phyloP scores from a whole-genome alignment of 306 rosid genomes.

The Luffa aegyptiaca region DNA sequence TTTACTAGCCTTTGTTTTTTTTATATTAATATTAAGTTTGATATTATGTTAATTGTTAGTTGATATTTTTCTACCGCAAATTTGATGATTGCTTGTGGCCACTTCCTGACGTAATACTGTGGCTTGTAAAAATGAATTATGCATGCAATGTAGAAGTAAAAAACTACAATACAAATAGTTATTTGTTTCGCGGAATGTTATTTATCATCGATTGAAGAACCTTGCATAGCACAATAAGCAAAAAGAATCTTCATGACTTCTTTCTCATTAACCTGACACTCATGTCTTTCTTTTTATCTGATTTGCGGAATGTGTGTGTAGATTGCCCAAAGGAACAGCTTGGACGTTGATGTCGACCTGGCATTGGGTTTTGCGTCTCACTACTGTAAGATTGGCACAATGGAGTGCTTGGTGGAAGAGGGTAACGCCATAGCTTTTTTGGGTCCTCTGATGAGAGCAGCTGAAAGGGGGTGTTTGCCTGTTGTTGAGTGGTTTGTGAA shows the following conservation, averaged over 20 bases:
- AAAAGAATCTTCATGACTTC: neutral
- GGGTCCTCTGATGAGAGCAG: slow-evolving; percentile 93
- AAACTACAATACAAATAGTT: neutral
- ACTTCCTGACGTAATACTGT: neutral
- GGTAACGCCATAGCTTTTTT: slow-evolving; percentile 80
- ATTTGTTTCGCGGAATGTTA: too few species aligned
- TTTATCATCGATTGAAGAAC: neutral
- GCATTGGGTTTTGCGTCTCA: slow-evolving; percentile 92
- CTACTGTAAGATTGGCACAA: slow-evolving; percentile 75
- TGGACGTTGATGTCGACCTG: slow-evolving; percentile 85
- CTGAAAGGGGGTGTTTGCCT: slow-evolving; percentile 79
- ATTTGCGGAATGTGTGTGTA: slow-evolving; percentile 26
- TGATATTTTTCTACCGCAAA: neutral
- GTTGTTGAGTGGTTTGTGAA: slow-evolving; percentile 88
- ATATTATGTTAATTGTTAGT: neutral
- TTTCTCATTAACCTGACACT: neutral
- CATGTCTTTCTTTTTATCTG: slow-evolving; percentile 4
- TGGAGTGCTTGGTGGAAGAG: slow-evolving; percentile 91
- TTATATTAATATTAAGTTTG: neutral
- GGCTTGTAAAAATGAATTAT: neutral
- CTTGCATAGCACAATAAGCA: neutral
- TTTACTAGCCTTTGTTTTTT: neutral
- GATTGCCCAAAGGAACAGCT: slow-evolving; percentile 84
- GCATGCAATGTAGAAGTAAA: neutral
- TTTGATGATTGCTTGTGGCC: neutral